phyloP scores from a whole-genome alignment of 1,284 basidiomycete species.

The Sanguinoderma infundibulare region DNA sequence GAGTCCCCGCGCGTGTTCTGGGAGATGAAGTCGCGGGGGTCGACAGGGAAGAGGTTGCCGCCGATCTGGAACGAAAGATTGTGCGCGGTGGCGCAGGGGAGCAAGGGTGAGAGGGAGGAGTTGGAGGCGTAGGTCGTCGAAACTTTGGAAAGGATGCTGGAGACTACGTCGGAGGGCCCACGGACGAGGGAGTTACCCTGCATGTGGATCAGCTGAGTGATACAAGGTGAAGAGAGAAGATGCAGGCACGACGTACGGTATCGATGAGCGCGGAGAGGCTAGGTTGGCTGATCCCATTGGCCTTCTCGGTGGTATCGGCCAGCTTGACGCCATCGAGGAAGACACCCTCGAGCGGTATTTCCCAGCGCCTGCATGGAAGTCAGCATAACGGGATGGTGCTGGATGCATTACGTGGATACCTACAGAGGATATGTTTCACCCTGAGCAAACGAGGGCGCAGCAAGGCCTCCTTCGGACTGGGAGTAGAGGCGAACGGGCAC shows the following conservation, averaged over 20 bases:
- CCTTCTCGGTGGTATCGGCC: conserved; percentile 45
- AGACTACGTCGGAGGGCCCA: conserved; percentile 42
- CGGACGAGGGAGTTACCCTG: conserved; percentile 44
- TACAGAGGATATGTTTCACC: conserved; percentile 42
- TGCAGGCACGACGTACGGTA: conserved; percentile 30
- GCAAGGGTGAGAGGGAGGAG: conserved; percentile 31
- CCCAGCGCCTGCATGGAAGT: conserved; percentile 51
- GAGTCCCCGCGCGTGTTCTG: conserved; percentile 44
- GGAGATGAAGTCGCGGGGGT: conserved; percentile 66
- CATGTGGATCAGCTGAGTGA: not conserved
- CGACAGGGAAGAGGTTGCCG: conserved; percentile 44
- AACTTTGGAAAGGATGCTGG: conserved; percentile 44
- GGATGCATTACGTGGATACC: conserved; percentile 9
- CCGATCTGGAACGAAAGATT: conserved; percentile 52
- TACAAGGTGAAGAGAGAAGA: not conserved
- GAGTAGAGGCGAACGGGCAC: conserved; percentile 46
- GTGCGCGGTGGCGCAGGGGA: conserved; percentile 53
- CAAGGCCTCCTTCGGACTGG: conserved; percentile 40
- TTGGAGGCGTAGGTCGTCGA: conserved; percentile 40
- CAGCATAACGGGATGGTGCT: not conserved
- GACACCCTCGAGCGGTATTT: conserved; percentile 58
- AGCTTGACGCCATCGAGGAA: conserved; percentile 57
- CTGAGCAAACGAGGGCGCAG: conserved; percentile 39
- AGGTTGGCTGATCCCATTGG: conserved; percentile 36
- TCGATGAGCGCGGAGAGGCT: conserved; percentile 54